Evolutionary conservation across 306 rosid genomes (phyloP), one percentile per base, ranked within the genome.

Genomic region (Medicago lupulina): DNA sequence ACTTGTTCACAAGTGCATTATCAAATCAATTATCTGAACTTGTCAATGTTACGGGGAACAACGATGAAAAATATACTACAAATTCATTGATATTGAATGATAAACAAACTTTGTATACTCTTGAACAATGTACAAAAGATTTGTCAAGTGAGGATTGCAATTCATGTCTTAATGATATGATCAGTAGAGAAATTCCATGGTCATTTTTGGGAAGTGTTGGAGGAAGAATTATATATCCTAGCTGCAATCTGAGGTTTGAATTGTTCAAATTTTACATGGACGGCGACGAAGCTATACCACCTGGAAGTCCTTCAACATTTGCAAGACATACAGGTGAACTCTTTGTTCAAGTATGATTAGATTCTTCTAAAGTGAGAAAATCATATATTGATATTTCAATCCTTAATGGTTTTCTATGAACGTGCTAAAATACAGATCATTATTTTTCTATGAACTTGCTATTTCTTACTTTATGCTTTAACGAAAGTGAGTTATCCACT

Each of bases 231-330:
- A 0, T 61, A 2, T 74, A 60, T 46, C 70, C 78, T 1, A 74
- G 60, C 17, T 75, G 79, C 62, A 75, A 50, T 75, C 3, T 75
- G 7, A 75, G 79, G 11, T 75, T 75, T 62, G 79, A 75, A 38
- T 9, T 62, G 6, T 47, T 25, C n/a, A 49, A 28, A 12, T 75
- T 75, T 17, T 75, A 75, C 4, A 18, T 1, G n/a, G 17, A 12
- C 1, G 16, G 0, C 8, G 8, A 8, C 1, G 10, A 61, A 46
- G 49, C 21, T 16, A 49, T 0, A 0, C 18, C 39, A 14, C 18
- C 7, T 6, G 2, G 2, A 0, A 10, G 8, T 8, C 62, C 62
- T 21, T 0, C 70, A 0, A 4, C 36, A 3, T 31, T 31, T 16
- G 4, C 2, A 16, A 1, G 9, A 21, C 5, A 51, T 68, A 0